phyloP scores from a whole-genome alignment of 2,329 filamentous ascomycete species.

The Aspergillus felis region DNA sequence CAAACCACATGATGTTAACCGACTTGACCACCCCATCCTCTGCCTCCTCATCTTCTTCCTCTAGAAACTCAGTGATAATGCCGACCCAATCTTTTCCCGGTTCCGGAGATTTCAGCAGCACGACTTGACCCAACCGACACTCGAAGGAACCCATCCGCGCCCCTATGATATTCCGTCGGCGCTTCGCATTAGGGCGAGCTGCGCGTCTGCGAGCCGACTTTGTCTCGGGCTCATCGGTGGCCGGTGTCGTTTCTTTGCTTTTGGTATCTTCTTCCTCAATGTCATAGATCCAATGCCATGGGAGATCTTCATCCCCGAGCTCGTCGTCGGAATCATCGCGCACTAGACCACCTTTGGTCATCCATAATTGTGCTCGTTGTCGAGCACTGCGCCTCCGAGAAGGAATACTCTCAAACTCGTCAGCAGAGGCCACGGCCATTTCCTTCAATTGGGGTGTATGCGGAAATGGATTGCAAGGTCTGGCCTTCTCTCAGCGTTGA shows the following conservation, averaged over 20 bases:
- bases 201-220: conserved; percentile 28
- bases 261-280: conserved; percentile 17
- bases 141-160: conserved; percentile 78
- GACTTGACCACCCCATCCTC: conserved; percentile 54
- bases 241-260: conserved; percentile 10
- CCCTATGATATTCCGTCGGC: conserved; percentile 61
- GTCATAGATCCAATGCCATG: conserved; percentile 77
- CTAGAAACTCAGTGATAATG: conserved; percentile 76
- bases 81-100: conserved; percentile 88
- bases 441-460: background rate
- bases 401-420: conserved; percentile 13
- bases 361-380: conserved; percentile 44
- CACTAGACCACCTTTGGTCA: conserved; percentile 59
- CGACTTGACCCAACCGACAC: conserved; percentile 75
- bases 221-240: conserved; percentile 14
- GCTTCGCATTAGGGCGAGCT: conserved; percentile 24
- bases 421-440: conserved; percentile 17
- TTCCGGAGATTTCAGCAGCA: conserved; percentile 84
- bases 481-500: conserved; percentile 4
- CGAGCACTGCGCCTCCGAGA: conserved; percentile 21
- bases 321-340: conserved; percentile 88
- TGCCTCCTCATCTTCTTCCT: conserved; percentile 67
- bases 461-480: background rate
- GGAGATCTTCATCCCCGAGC: conserved; percentile 65
- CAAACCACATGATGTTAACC: conserved; percentile 92